These are phyloP conservation scores for Hypericum androsaemum DNA, from an alignment of 345 rosid genomes.

Conservation along the genomic window DNA sequence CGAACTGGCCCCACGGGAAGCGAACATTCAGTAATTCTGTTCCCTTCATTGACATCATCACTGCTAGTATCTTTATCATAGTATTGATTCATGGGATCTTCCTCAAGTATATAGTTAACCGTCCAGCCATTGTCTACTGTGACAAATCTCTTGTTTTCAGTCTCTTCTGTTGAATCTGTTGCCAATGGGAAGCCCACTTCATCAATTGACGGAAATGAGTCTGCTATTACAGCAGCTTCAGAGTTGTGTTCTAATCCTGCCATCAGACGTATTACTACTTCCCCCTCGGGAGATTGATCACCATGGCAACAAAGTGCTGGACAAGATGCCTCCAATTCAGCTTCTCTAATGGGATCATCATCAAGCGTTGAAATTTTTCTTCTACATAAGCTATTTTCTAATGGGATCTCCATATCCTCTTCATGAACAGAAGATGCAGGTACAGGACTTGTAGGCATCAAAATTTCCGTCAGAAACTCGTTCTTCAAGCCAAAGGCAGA, in stretches of 20 bases:
- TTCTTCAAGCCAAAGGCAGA: constrained; percentile 17
- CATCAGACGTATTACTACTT: constrained; percentile 6
- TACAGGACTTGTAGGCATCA: constrained; percentile 11
- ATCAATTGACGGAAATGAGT: constrained; percentile 14
- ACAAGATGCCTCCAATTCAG: constrained; percentile 11
- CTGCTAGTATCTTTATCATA: neutral
- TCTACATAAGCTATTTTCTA: no score
- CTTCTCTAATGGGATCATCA: constrained; percentile 3
- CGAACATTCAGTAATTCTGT: neutral
- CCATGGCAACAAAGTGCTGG: constrained; percentile 13
- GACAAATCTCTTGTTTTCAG: constrained; percentile 3
- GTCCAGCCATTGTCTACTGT: neutral
- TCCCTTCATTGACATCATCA: neutral
- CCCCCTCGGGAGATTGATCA: constrained; percentile 13
- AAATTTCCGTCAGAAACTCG: constrained; percentile 25
- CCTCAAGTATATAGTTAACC: neutral
- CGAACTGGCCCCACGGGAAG: neutral
- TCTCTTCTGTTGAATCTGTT: constrained; percentile 8
- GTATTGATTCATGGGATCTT: neutral
- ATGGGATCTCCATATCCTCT: constrained; percentile 8
- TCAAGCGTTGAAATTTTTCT: no score
- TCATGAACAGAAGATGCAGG: constrained; percentile 8
- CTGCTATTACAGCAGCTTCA: constrained; percentile 7
- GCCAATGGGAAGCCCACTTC: constrained; percentile 7
- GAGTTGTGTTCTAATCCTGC: constrained; percentile 11